Evolutionary conservation across 1,284 basidiomycete species (phyloP).

Genomic region (Stereum hirsutum): DNA sequence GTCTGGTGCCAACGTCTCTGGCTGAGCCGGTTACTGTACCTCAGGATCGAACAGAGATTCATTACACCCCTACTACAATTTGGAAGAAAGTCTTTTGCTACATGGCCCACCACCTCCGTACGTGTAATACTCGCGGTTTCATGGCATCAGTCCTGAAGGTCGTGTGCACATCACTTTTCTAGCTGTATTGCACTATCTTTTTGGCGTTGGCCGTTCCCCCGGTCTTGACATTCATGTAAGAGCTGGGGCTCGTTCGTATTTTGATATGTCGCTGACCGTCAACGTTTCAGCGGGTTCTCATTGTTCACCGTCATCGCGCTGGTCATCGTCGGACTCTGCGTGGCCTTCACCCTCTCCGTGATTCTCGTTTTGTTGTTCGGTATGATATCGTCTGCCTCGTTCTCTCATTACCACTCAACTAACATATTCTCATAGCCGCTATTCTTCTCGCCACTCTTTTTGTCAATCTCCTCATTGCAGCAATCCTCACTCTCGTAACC

Average conservation of each 20-base stretch:
- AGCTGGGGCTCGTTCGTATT: not conserved
- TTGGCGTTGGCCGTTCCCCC: conserved; percentile 20
- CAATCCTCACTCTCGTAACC: conserved; percentile 18
- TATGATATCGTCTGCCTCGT: conserved; percentile 10
- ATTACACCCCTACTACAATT: conserved; percentile 4
- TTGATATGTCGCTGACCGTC: not conserved
- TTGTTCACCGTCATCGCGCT: conserved; percentile 19
- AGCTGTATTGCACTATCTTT: conserved; percentile 25
- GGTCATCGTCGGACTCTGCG: conserved; percentile 18
- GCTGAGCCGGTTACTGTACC: not conserved
- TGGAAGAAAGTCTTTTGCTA: not conserved
- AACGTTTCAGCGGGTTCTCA: conserved; percentile 19
- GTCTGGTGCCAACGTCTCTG: not conserved
- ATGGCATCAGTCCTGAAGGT: conserved; percentile 14
- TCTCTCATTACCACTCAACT: not conserved
- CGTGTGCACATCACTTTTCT: too few relatives aligned
- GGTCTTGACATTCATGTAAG: conserved; percentile 25
- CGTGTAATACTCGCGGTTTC: not conserved
- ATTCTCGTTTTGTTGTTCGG: conserved; percentile 18
- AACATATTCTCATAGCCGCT: conserved; percentile 4
- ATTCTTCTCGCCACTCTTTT: conserved; percentile 11
- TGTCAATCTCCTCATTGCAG: conserved; percentile 11
- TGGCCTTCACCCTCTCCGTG: conserved; percentile 12
- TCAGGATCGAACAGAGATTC: conserved; percentile 9
- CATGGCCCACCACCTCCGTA: conserved; percentile 9